Evolutionary conservation across 2,329 filamentous ascomycete genomes (phyloP).

Genomic region (Helotiales sp.): DNA sequence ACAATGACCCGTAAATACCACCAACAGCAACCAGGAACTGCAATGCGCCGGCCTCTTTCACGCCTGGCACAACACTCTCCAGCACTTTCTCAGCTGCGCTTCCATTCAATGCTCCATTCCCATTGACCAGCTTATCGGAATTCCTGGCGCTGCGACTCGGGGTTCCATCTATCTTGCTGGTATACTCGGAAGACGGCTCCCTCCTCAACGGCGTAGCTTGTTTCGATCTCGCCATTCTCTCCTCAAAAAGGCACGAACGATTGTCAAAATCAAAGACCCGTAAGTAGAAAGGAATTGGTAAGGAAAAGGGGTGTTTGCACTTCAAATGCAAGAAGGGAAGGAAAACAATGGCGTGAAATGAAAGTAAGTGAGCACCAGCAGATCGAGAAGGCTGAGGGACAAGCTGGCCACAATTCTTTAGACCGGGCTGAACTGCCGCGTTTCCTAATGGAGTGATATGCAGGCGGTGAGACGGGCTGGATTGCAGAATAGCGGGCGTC

Average conservation of each 20-base stretch:
- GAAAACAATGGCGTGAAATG: constrained; percentile 8
- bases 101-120: constrained; percentile 34
- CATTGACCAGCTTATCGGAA: constrained; percentile 41
- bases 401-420: constrained; percentile 26
- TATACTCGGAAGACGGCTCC: constrained; percentile 69
- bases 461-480: constrained; percentile 7
- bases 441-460: constrained; percentile 12
- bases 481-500: no score
- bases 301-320: not conserved
- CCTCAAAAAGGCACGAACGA: constrained; percentile 2
- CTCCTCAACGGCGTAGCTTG: constrained; percentile 68
- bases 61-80: constrained; percentile 42
- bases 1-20: constrained; percentile 98
- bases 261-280: not conserved
- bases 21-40: constrained; percentile 87
- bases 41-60: constrained; percentile 64
- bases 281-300: not conserved
- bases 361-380: not conserved
- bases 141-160: constrained; percentile 42
- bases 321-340: not conserved
- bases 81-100: constrained; percentile 39
- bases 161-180: constrained; percentile 53
- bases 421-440: constrained; percentile 13
- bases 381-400: constrained; percentile 17
- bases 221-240: constrained; percentile 72